Evolutionary conservation across 257 asterid species (phyloP).

Genomic region (Solanum clarkiae): DNA sequence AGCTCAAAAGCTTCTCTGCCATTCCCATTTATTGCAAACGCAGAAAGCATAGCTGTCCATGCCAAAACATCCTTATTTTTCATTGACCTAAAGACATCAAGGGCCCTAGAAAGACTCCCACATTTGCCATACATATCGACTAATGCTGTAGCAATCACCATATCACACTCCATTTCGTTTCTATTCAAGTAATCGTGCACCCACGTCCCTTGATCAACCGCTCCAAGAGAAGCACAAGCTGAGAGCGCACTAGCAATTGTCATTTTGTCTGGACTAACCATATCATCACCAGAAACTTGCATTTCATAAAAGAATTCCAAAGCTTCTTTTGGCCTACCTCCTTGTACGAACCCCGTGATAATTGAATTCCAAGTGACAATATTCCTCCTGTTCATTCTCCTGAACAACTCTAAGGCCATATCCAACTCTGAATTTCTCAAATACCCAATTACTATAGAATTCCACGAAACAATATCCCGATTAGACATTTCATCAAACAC

Average conservation of each 20-base stretch:
- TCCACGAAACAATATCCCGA: conserved; percentile 77
- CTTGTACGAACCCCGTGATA: conserved; percentile 69
- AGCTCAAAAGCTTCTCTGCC: conserved; percentile 40
- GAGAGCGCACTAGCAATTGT: conserved; percentile 63
- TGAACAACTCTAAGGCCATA: conserved; percentile 35
- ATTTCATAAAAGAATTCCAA: conserved; percentile 48
- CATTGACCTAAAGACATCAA: conserved; percentile 47
- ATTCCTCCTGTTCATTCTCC: conserved; percentile 37
- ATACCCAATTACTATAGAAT: conserved; percentile 41
- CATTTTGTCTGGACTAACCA: conserved; percentile 48
- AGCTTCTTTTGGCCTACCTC: conserved; percentile 65
- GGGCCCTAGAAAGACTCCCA: conserved; percentile 42
- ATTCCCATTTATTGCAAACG: conserved; percentile 53
- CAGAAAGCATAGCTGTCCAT: conserved; percentile 77
- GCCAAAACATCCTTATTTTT: conserved; percentile 51
- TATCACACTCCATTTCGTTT: conserved; percentile 44
- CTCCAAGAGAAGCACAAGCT: conserved; percentile 80
- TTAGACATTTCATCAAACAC: conserved; percentile 61
- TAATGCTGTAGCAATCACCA: conserved; percentile 70
- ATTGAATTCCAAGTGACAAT: conserved; percentile 76
- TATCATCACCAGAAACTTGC: conserved; percentile 27
- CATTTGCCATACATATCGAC: conserved; percentile 86
- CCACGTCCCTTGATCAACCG: conserved; percentile 66
- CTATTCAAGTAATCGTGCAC: conserved; percentile 49
- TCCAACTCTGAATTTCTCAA: conserved; percentile 48